phyloP scores from a whole-genome alignment of 495 filamentous ascomycete species.

The Pseudevernia furfuracea region DNA sequence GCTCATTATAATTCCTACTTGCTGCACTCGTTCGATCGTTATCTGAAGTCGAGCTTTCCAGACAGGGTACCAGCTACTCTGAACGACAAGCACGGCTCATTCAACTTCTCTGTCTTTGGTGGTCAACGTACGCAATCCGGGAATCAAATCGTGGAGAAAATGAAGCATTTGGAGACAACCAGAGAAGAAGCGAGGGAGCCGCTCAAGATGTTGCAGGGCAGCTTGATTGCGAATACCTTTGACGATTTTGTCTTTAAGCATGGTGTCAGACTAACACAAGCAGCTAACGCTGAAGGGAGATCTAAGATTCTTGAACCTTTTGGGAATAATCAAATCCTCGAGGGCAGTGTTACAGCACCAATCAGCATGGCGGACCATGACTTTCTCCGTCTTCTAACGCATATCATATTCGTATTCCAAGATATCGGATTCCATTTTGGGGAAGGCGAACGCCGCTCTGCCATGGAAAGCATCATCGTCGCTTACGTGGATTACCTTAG shows the following conservation, averaged over 20 bases:
- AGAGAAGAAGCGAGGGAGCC: constrained; percentile 42
- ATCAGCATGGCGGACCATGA: constrained; percentile 48
- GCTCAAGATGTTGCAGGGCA: constrained; percentile 58
- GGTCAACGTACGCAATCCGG: constrained; percentile 44
- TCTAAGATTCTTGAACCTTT: constrained; percentile 44
- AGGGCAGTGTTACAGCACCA: constrained; percentile 29
- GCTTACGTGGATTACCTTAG: constrained; percentile 75
- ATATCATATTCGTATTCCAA: constrained; percentile 47
- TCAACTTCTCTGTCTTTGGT: constrained; percentile 47
- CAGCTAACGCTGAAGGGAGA: constrained; percentile 40
- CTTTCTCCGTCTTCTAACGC: constrained; percentile 52
- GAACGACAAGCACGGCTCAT: constrained; percentile 40
- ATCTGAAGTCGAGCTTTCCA: constrained; percentile 43
- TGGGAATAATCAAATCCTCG: constrained; percentile 21
- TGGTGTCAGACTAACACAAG: constrained; percentile 47
- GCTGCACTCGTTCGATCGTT: constrained; percentile 57
- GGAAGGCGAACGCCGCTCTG: constrained; percentile 27
- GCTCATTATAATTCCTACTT: constrained; percentile 79
- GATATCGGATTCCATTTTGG: constrained; percentile 35
- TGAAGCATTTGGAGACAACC: constrained; percentile 40
- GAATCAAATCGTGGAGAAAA: constrained; percentile 41
- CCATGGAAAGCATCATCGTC: constrained; percentile 55
- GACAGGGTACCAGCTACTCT: constrained; percentile 35
- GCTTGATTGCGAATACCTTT: constrained; percentile 52
- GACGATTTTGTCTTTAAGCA: constrained; percentile 50